Evolutionary conservation across 371 early-diverging fungal genomes (phyloP).

Genomic region (Massospora cicadina): DNA sequence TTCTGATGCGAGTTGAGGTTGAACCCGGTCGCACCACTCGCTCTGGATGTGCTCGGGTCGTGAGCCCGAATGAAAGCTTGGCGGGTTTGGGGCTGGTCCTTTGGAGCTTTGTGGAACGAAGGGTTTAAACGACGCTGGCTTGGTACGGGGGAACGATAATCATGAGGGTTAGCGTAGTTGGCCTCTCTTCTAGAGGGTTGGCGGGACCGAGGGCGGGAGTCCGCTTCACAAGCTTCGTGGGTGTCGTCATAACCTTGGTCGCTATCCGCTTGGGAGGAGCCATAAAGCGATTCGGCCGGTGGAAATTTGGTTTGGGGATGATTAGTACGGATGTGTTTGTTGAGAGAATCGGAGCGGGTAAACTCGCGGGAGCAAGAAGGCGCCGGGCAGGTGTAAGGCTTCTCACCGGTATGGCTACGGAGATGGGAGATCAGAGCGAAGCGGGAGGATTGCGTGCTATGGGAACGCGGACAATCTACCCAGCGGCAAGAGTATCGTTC

Average conservation of each 20-base stretch:
- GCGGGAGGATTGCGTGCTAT: conserved; percentile 36
- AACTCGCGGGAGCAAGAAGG: conserved; percentile 21
- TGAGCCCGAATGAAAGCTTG: not conserved
- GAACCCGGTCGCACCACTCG: not conserved
- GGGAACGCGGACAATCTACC: conserved; percentile 33
- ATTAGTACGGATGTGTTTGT: not conserved
- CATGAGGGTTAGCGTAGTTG: not conserved
- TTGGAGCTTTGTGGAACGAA: not conserved
- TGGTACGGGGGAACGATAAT: not conserved
- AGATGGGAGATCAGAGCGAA: conserved; percentile 46
- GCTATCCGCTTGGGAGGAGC: not conserved
- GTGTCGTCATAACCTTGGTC: not conserved
- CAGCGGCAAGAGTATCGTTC: conserved; percentile 41
- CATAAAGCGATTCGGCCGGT: not conserved
- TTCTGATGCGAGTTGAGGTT: not conserved
- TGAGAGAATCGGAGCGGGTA: conserved; percentile 13
- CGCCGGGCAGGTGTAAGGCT: conserved; percentile 34
- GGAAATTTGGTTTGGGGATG: not conserved
- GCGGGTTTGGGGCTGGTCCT: not conserved
- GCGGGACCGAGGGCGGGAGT: not conserved
- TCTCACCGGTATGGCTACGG: conserved; percentile 48
- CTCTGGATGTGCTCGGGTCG: not conserved
- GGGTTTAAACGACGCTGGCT: not conserved
- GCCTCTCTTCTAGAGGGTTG: not conserved
- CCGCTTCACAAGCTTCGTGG: not conserved